Base-by-base conservation (phyloP, 208 protist species). In the Leishmania braziliensis region DNA sequence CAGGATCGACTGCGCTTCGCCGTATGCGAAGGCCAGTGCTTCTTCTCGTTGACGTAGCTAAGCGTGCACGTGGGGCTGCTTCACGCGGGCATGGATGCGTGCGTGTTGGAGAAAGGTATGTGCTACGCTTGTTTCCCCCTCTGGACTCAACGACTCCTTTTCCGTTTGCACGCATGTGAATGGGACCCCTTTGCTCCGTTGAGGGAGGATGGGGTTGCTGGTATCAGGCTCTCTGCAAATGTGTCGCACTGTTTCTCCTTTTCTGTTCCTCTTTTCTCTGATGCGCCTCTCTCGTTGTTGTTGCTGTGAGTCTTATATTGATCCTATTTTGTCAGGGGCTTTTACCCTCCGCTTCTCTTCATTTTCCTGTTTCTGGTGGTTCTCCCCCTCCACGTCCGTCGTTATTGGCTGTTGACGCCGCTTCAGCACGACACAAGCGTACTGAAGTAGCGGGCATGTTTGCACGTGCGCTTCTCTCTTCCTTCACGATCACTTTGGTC, bases 41-140 rank as follows among this genome's bases (percentile, higher is more conserved):
- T 83, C 66, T 98, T 98, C 74, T 77, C 89, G 12, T 70, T 98
- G 60, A 94, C 92, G 23, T 98, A 77, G 74, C 18, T 4, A 26
- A 48, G 33, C 6, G 3, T 53, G 18, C 23, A 36, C 9, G 43
- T 73, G 36, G 46, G 14, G 26, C 26, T 29, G 14, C 23, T 56
- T 79, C 36, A 6, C 62, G 46, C 58, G 20, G 66, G 36, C 29
- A 48, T 80, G n/a, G 39, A 46, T 50, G 50, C 39, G 54, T 58
- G 36, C 43, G 10, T 75, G 46, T 23, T 62, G 51, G 1, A 36
- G 46, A 63, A 26, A 33, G 8, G 58, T 33, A 29, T 63, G 58
- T n/a, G 58, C 58, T 33, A 29, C 58, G 26, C 58, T 29, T 33
- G 58, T n/a, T 8, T 58, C 58, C 26, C 26, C 9, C 58, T 63